A percentile compares a stretch with the other conserved stretches of the same genome.
Evolutionary conservation across 306 rosid genomes (phyloP).

Genomic region (Biancaea sappan): DNA sequence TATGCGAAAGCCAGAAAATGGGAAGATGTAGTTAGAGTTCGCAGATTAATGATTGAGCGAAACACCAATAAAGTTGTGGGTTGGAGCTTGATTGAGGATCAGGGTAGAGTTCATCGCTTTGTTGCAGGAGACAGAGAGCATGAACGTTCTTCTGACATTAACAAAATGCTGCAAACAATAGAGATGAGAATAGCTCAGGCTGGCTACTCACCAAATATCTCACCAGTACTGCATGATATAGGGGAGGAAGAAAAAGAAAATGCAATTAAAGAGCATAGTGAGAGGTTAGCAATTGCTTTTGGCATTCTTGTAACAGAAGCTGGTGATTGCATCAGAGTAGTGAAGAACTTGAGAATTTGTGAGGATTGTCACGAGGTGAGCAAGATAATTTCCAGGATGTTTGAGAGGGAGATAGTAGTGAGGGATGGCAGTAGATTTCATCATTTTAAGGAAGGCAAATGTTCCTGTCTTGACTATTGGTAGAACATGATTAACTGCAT

Average conservation of each 20-base stretch:
- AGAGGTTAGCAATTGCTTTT: conserved; percentile 54
- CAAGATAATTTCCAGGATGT: conserved; percentile 55
- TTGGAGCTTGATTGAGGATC: conserved; percentile 82
- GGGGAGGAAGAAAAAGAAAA: conserved; percentile 57
- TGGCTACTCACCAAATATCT: conserved; percentile 50
- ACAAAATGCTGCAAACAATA: conserved; percentile 62
- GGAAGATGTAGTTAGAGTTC: conserved; percentile 76
- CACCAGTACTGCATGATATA: conserved; percentile 46
- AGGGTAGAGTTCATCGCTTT: conserved; percentile 73
- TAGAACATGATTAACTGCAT: conserved; percentile 8
- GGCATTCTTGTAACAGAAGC: conserved; percentile 48
- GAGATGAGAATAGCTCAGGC: conserved; percentile 50
- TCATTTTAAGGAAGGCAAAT: conserved; percentile 54
- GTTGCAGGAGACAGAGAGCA: conserved; percentile 74
- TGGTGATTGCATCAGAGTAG: conserved; percentile 50
- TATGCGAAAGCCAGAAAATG: conserved; percentile 79
- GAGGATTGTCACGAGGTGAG: conserved; percentile 55
- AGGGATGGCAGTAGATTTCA: conserved; percentile 64
- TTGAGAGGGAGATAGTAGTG: conserved; percentile 50
- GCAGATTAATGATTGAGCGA: conserved; percentile 58
- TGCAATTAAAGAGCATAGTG: conserved; percentile 49
- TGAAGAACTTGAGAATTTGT: conserved; percentile 57
- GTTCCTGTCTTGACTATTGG: conserved; percentile 55
- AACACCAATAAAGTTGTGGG: conserved; percentile 62
- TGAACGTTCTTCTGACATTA: conserved; percentile 48